Evolutionary conservation across 495 filamentous ascomycete genomes (phyloP), one percentile per base, ranked within the genome.

Genomic region (Tuber brumale): DNA sequence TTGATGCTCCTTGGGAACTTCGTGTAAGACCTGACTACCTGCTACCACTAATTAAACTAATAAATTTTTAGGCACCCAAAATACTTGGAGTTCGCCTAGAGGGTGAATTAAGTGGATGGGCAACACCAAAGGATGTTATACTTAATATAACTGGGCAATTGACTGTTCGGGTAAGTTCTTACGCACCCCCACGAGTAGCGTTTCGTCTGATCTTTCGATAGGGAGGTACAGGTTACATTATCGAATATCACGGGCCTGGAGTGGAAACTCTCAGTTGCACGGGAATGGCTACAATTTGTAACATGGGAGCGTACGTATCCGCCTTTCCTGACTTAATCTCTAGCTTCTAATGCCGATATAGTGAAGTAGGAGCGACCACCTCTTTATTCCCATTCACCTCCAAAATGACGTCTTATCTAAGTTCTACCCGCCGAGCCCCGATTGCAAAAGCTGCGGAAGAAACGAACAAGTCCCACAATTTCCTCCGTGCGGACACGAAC

Each of bases 1-100:
- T 97, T 3, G 95, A 97, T 84, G 93, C 93, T 16, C 95, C 95
- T 0, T 99, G 95, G 95, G 95, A 99, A 84, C 84, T 99, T 77
- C 57, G 57, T 35, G 57, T 66, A 66, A 66, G 57, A 66, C 27
- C 97, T 14, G n/a, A 70, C 39, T 8, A 18, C 27, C 19, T 16
- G 16, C 35, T 74, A 31, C 41, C n/a, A 31, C 31, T n/a, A 18
- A 72, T 42, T n/a, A 21, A 72, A 48, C 44, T 72, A 45, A 74
- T 18, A 27, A 18, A 66, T 35, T 19, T 31, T 12, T 77, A 97
- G 86, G 95, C 95, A 31, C 95, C 95, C 19, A 92, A 91, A 83
- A 87, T 98, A 69, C 85, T 97, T 39, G 95, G 95, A 81, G 94
- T 99, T 23, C 89, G 90, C 79, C 87, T 99, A 21, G 91, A 92